phyloP scores from a whole-genome alignment of 2,329 filamentous ascomycete genomes.

The Lachnellula hyalina region DNA sequence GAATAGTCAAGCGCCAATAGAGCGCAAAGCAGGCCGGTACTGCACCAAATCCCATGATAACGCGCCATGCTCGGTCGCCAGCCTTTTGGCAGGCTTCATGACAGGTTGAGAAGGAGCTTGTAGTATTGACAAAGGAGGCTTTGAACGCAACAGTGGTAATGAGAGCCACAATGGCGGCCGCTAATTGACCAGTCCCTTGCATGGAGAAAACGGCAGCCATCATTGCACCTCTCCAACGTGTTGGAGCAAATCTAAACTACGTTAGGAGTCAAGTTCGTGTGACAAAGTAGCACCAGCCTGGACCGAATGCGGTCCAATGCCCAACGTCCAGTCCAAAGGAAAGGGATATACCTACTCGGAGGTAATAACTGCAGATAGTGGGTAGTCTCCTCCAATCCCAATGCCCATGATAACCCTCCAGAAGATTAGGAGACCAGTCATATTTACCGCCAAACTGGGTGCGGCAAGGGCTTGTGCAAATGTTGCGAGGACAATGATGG shows the following conservation, averaged over 20 bases:
- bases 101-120: constrained; percentile 46
- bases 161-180: constrained; percentile 64
- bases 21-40: constrained; percentile 72
- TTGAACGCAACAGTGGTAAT: constrained; percentile 64
- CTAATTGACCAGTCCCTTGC: constrained; percentile 77
- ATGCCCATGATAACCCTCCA: constrained; percentile 75
- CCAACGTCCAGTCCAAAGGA: background rate
- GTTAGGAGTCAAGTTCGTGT: background rate
- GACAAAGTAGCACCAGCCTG: too few species aligned
- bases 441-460: constrained; percentile 53
- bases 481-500: constrained; percentile 66
- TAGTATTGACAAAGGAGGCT: constrained; percentile 39
- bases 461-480: constrained; percentile 61
- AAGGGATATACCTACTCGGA: constrained; percentile 49
- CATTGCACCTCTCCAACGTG: constrained; percentile 77
- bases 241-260: constrained; percentile 62
- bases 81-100: constrained; percentile 59
- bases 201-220: constrained; percentile 80
- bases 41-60: constrained; percentile 74
- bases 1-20: constrained; percentile 83
- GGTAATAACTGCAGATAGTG: constrained; percentile 66
- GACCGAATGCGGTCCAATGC: background rate
- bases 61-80: constrained; percentile 76
- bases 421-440: constrained; percentile 60
- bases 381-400: constrained; percentile 79